phyloP scores from a whole-genome alignment of 2,329 filamentous ascomycete genomes.

The Cladobotryum mycophilum region DNA sequence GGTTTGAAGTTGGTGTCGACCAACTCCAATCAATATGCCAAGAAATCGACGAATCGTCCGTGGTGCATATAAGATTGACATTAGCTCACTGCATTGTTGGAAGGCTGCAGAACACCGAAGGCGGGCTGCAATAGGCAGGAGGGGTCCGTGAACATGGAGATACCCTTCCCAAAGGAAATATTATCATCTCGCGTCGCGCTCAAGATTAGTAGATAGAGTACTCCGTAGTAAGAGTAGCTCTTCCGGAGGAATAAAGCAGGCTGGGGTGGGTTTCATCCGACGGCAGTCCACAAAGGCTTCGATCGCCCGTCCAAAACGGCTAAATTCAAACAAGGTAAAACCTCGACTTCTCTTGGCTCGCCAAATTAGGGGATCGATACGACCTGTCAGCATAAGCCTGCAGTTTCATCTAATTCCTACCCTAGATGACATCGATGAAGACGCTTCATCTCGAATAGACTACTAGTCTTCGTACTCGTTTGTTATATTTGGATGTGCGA shows the following conservation, averaged over 20 bases:
- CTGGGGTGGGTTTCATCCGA: slow-evolving; percentile 11
- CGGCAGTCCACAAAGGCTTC: slow-evolving; percentile 1
- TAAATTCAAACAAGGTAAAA: not conserved
- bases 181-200: slow-evolving; percentile 1
- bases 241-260: not conserved
- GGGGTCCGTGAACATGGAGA: not conserved
- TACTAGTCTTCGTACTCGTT: too few species aligned
- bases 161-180: not conserved
- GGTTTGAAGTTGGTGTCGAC: too few species aligned
- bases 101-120: not conserved
- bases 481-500: too few species aligned
- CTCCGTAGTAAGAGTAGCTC: not conserved
- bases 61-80: not conserved
- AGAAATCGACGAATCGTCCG: not conserved
- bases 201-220: not conserved
- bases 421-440: not conserved
- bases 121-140: not conserved
- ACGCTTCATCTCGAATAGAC: too few species aligned
- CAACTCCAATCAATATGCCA: not conserved
- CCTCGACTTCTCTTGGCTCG: too few species aligned
- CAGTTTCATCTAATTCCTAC: not conserved
- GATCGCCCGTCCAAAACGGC: not conserved
- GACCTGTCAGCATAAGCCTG: not conserved
- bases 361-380: too few species aligned
- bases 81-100: not conserved